Percentiles rank a stretch among this genome's conserved stretches.
These are phyloP conservation scores for Perkinsus olseni DNA, from an alignment of 169 alveolate species.

Conservation along the genomic window DNA sequence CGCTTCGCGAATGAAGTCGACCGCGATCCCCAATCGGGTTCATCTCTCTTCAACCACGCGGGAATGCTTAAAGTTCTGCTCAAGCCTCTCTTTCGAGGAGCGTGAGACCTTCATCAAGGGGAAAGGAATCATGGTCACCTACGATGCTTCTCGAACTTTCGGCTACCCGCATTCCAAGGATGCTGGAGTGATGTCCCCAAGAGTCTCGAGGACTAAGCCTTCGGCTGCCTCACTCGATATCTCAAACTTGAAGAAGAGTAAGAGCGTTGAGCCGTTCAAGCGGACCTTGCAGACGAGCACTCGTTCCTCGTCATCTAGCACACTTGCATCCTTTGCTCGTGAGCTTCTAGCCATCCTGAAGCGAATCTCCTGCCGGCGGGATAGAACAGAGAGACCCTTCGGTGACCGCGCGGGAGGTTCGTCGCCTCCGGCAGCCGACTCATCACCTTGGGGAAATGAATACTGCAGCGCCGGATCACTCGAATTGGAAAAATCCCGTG, in stretches of 20 bases:
- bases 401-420: not conserved
- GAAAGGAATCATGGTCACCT: constrained; percentile 68
- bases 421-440: not conserved
- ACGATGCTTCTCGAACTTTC: constrained; percentile 23
- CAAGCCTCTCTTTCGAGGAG: constrained; percentile 35
- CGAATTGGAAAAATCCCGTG: not conserved
- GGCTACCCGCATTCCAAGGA: not conserved
- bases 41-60: constrained; percentile 64
- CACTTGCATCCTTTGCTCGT: not conserved
- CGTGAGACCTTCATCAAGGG: constrained; percentile 67
- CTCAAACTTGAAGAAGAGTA: not conserved
- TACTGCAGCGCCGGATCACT: not conserved
- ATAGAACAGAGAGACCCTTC: no score
- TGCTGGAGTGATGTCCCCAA: not conserved
- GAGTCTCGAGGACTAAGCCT: not conserved
- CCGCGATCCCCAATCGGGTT: constrained; percentile 60
- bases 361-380: not conserved
- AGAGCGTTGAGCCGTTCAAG: not conserved
- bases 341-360: not conserved
- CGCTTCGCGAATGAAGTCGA: constrained; percentile 86
- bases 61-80: constrained; percentile 15
- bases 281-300: not conserved
- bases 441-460: not conserved
- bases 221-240: not conserved
- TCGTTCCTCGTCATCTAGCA: not conserved